Conservation (phyloP, 768 basidiomycete species). For the Leucocoprinus birnbaumii region DNA sequence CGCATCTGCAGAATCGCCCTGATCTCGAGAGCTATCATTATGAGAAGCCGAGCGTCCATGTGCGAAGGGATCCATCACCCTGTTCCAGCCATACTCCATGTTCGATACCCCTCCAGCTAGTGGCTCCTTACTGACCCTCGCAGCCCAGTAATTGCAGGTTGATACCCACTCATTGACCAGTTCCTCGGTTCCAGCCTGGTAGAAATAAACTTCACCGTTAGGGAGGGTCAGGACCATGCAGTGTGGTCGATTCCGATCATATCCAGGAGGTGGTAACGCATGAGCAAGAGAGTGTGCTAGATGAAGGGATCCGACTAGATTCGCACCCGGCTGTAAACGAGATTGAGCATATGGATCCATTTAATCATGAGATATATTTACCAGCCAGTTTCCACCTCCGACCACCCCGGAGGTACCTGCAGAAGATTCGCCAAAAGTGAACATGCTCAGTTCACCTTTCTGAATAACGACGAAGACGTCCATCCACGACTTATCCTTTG, state of each 20-base stretch:
- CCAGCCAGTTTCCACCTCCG: constrained; percentile 98
- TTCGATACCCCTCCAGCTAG: constrained; percentile 95
- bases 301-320: constrained; percentile 75
- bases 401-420: constrained; percentile 62
- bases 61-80: constrained; percentile 53
- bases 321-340: constrained; percentile 74
- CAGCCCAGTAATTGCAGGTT: constrained; percentile 99
- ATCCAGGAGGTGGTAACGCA: constrained; percentile 86
- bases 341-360: constrained; percentile 1
- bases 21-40: constrained; percentile 44
- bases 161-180: constrained; percentile 99
- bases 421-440: constrained; percentile 81
- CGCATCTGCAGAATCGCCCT: constrained; percentile 51
- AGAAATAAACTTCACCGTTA: constrained; percentile 91
- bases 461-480: constrained; percentile 96
- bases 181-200: constrained; percentile 98
- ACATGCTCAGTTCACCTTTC: constrained; percentile 94
- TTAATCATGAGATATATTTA: constrained; percentile 27
- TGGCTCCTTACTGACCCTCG: constrained; percentile 92
- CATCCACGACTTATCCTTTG: constrained; percentile 88
- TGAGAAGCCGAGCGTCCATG: constrained; percentile 58
- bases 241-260: constrained; percentile 85
- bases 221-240: constrained; percentile 93
- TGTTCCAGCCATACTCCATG: constrained; percentile 99
- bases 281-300: constrained; percentile 89